Evolutionary conservation across 352 stramenopile species (phyloP).

Genomic region (Phytophthora pinifolia): DNA sequence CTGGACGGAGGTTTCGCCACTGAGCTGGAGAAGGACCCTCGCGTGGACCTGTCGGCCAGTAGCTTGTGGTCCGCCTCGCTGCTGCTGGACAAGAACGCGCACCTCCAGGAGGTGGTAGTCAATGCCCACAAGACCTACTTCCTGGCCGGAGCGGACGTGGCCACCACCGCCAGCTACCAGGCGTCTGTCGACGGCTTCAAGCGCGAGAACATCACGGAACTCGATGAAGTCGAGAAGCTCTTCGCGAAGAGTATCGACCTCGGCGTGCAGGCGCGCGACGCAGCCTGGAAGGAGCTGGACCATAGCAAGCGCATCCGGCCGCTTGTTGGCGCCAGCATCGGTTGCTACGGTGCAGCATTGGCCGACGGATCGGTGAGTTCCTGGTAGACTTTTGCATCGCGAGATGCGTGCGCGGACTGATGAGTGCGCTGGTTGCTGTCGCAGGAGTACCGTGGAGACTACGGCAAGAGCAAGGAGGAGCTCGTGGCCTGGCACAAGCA

Average conservation of each 20-base stretch:
- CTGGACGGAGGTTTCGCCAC: conserved; percentile 80
- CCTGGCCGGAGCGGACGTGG: conserved; percentile 73
- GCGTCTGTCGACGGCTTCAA: conserved; percentile 83
- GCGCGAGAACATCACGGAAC: conserved; percentile 49
- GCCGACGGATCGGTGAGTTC: conserved; percentile 78
- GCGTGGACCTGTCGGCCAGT: conserved; percentile 53
- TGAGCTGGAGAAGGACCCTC: conserved; percentile 72
- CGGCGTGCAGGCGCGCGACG: conserved; percentile 61
- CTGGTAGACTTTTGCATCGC: conserved; percentile 5
- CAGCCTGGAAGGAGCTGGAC: conserved; percentile 47
- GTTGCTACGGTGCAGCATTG: conserved; percentile 81
- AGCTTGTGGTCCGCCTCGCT: conserved; percentile 77
- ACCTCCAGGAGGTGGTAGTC: conserved; percentile 60
- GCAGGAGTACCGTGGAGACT: conserved; percentile 87
- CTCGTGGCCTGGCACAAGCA: conserved; percentile 78
- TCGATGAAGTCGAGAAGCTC: conserved; percentile 54
- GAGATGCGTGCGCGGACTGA: conserved; percentile 1
- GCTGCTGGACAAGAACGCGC: conserved; percentile 53
- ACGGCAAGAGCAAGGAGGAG: conserved; percentile 62
- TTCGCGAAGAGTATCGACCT: conserved; percentile 79
- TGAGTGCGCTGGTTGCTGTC: neutral
- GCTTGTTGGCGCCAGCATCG: conserved; percentile 82
- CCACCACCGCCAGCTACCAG: conserved; percentile 86
- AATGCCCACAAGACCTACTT: conserved; percentile 77
- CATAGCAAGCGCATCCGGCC: conserved; percentile 52